Percentiles rank a stretch among this genome's conserved stretches.
Conservation (phyloP, 306 rosid genomes). For the Castanea crenata region DNA sequence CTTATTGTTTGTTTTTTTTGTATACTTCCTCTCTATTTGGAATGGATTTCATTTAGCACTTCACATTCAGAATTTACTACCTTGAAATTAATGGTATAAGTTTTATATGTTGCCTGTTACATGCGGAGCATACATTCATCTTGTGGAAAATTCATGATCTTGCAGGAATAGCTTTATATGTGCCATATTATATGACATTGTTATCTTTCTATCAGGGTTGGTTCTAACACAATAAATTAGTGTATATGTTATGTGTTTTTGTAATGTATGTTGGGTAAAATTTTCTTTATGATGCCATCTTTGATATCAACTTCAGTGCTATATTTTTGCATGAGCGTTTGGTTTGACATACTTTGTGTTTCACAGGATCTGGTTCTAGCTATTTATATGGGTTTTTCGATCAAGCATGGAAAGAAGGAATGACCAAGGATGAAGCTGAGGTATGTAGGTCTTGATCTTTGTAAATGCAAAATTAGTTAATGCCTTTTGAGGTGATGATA, state of each 20-base stretch:
- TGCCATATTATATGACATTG: too few species aligned
- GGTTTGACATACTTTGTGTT: constrained; percentile 19
- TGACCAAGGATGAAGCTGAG: constrained; percentile 99
- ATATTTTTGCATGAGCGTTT: background rate
- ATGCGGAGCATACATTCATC: background rate
- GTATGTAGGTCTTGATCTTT: constrained; percentile 40
- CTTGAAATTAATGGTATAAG: too few species aligned
- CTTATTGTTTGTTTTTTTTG: background rate
- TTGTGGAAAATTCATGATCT: too few species aligned
- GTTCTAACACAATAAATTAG: too few species aligned
- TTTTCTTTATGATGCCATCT: background rate
- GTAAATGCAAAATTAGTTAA: constrained; percentile 5
- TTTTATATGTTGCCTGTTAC: background rate
- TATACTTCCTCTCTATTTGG: background rate
- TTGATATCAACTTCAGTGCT: background rate
- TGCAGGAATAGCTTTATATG: too few species aligned
- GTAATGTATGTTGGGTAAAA: background rate
- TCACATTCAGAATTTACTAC: background rate
- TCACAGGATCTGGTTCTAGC: constrained; percentile 95
- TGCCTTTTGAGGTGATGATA: background rate
- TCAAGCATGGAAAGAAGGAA: constrained; percentile 97
- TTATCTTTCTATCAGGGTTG: too few species aligned
- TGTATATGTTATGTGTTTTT: too few species aligned
- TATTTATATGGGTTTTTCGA: constrained; percentile 93
- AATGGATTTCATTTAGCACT: background rate